Conservation (phyloP, 495 filamentous ascomycete genomes). For the Pyronema omphalodes region DNA sequence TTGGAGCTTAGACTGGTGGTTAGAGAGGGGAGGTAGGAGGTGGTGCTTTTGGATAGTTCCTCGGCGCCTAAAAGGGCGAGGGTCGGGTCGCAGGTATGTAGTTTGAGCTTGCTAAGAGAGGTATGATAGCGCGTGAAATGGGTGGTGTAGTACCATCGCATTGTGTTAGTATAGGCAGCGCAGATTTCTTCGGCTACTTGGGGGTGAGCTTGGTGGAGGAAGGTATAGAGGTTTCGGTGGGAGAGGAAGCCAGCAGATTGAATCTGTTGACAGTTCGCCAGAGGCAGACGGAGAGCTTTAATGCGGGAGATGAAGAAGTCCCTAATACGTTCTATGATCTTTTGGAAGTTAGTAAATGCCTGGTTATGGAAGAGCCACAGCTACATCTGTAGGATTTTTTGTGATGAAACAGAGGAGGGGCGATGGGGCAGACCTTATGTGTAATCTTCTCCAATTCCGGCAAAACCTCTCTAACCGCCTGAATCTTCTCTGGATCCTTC, state of each 20-base stretch:
- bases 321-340: constrained; percentile 83
- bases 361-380: constrained; percentile 7
- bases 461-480: constrained; percentile 63
- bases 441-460: constrained; percentile 69
- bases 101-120: constrained; percentile 63
- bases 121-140: constrained; percentile 79
- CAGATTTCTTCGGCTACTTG: constrained; percentile 69
- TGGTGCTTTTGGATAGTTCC: too few species aligned
- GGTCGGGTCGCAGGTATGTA: constrained; percentile 33
- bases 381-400: neutral
- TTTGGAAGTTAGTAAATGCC: neutral
- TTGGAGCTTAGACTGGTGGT: too few species aligned
- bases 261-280: constrained; percentile 88
- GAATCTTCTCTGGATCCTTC: constrained; percentile 42
- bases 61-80: too few species aligned
- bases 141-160: constrained; percentile 93
- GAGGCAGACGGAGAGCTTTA: constrained; percentile 77
- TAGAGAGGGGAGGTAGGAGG: too few species aligned
- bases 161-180: constrained; percentile 92
- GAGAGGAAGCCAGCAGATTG: constrained; percentile 77
- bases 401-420: neutral
- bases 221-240: constrained; percentile 72
- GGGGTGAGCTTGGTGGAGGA: constrained; percentile 60
- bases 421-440: constrained; percentile 41
- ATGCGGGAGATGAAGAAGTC: constrained; percentile 89